Evolutionary conservation across 345 rosid species (phyloP), one percentile per base, ranked within the genome.

Genomic region (Bruguiera parviflora): DNA sequence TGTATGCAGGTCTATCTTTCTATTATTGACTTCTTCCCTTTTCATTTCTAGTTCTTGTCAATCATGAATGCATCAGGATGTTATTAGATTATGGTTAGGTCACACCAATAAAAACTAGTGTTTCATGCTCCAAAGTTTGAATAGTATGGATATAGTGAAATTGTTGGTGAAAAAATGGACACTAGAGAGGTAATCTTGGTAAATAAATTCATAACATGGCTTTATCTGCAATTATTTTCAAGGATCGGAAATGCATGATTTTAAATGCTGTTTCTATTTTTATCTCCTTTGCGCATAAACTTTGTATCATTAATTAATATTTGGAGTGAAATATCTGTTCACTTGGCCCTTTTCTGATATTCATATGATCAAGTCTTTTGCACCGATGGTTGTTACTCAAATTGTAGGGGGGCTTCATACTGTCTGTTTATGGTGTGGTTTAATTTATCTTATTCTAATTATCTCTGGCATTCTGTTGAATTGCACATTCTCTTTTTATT

Each of bases 1-100:
- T 75, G 89, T 94, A 29, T 92, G 97, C 96, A 92, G 97, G 98
- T 91, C 73, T 49, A 32, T 55, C 59, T 56, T 56, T 56, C 59
- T 56, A 11, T 56, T 27, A 6, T 11, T 56, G 59, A 24, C 31
- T 56, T 22, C 58, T 53, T 55, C 16, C 59, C 1, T 27, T 43
- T 22, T 27, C 29, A 24, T 56, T 56, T 24, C 59, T 24, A 56
- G 49, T 43, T 11, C 49, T 43, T 43, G 49, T 43, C 49, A 43
- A 43, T 43, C 49, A 43, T 13, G 49, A 43, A 43, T 13, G 18
- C 49, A 43, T 43, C 49, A 11, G 49, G 19, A 43, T 3, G 3
- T 43, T 43, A 13, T 43, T 43, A 11, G 47, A 43, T 43, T 43
- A 11, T 43, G 16, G 5, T 43, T 43, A 43, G 11, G 47, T 10